Evolutionary conservation across 768 basidiomycete species (phyloP).

Genomic region (Hirschioporus abietinus): DNA sequence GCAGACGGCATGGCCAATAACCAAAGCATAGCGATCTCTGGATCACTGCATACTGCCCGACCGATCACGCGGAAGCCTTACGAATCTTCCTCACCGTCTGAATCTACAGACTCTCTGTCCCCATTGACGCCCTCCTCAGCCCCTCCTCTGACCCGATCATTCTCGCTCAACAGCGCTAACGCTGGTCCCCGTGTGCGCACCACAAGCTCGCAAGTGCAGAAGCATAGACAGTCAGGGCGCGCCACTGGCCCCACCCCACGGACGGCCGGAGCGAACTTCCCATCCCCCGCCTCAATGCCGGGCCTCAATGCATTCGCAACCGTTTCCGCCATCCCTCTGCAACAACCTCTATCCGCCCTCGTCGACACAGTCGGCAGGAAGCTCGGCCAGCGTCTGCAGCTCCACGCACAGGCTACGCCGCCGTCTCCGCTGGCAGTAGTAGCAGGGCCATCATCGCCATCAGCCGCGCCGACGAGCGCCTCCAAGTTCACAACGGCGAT

Average conservation of each 20-base stretch:
- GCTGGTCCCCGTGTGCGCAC: not conserved
- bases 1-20: not conserved
- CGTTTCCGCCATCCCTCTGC: not conserved
- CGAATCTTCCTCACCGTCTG: not conserved
- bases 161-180: not conserved
- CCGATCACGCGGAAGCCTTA: not conserved
- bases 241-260: not conserved
- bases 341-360: not conserved
- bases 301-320: not conserved
- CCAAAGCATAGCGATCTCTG: not conserved
- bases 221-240: not conserved
- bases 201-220: not conserved
- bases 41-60: not conserved
- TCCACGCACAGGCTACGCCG: not conserved
- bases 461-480: slow-evolving; percentile 7
- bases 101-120: not conserved
- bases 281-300: not conserved
- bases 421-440: not conserved
- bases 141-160: not conserved
- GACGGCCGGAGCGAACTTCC: not conserved
- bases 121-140: not conserved
- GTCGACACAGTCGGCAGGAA: not conserved
- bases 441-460: not conserved
- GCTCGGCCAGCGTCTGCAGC: not conserved
- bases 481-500: slow-evolving; percentile 52